These are phyloP conservation scores for Sutorius eximius DNA, from an alignment of 1,284 basidiomycete genomes.

Conservation along the genomic window DNA sequence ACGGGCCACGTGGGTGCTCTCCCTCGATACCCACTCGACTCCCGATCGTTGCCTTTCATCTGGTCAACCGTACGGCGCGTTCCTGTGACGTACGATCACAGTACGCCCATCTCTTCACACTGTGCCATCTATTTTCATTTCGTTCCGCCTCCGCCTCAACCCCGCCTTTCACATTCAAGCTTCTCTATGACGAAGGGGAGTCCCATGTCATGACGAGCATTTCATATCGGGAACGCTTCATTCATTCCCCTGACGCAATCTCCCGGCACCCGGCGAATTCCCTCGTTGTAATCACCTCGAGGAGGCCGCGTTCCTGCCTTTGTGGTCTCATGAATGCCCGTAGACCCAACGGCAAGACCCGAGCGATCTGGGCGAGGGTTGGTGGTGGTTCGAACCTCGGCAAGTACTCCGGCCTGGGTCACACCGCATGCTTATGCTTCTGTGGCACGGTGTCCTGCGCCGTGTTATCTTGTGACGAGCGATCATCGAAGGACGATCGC, in stretches of 20 bases:
- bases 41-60: constrained; percentile 11
- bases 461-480: background rate
- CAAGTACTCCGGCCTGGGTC: background rate
- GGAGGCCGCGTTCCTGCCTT: constrained; percentile 26
- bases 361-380: constrained; percentile 18
- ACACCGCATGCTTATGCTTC: constrained; percentile 11
- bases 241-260: constrained; percentile 10
- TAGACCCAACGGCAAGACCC: background rate
- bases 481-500: constrained; percentile 11
- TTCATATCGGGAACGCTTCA: constrained; percentile 13
- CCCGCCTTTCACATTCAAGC: constrained; percentile 22
- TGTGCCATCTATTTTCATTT: constrained; percentile 14
- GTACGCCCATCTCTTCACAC: background rate
- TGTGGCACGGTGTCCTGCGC: constrained; percentile 4
- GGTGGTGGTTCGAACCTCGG: background rate
- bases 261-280: constrained; percentile 8
- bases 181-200: constrained; percentile 21
- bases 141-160: constrained; percentile 30
- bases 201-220: constrained; percentile 8
- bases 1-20: constrained; percentile 4
- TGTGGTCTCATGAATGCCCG: constrained; percentile 3
- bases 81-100: constrained; percentile 32
- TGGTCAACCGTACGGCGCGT: constrained; percentile 11
- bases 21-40: constrained; percentile 20
- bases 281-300: constrained; percentile 34